Base-by-base conservation (phyloP, 1,139 yeast genomes). In the Pneumocystis oryctolagi region DNA sequence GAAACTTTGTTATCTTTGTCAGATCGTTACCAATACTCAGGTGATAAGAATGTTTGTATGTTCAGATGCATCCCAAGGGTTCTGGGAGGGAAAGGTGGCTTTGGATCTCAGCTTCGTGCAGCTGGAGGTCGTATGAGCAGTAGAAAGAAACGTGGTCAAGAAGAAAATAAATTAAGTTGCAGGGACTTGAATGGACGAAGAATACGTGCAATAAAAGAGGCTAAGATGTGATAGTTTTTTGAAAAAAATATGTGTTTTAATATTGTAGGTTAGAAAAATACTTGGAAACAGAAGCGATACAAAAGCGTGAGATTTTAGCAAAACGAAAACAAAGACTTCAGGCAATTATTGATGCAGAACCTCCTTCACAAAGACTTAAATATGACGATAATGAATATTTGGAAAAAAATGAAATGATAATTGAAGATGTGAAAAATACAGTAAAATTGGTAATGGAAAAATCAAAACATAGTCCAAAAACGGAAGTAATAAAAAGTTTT, bases 51-150 rank as follows among this genome's bases (percentile, higher is more conserved):
- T 25, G 12, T 47, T n/a, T 47, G 55, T 28, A 47, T 47, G n/a
- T 47, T 47, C 3, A 47, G 55, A 25, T 47, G 14, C 25, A 31
- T 47, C 25, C 55, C 55, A 20, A 47, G n/a, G n/a, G 31, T 78
- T 59, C 73, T 76, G 62, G 82, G 82, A 18, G 82, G 83, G 30
- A 79, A 79, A 70, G 82, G 82, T 42, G 82, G 82, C 2, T 78
- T 79, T 69, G 82, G 81, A 0, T 73, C 78, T 31, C 71, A 75
- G 69, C 69, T 79, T 61, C 73, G 75, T 53, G 76, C 77, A 2
- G 76, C 75, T 61, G 80, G 78, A 3, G 74, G 74, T 12, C 68
- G 71, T 20, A 75, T 74, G 77, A 69, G 55, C 4, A 47, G 55
- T 18, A 71, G n/a, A 66, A 71, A 16, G 70, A 69, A 62, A 67